Percentiles rank a stretch among this genome's conserved stretches.
These are phyloP conservation scores for Phytophthora kernoviae DNA, from an alignment of 352 stramenopile species.

Conservation along the genomic window DNA sequence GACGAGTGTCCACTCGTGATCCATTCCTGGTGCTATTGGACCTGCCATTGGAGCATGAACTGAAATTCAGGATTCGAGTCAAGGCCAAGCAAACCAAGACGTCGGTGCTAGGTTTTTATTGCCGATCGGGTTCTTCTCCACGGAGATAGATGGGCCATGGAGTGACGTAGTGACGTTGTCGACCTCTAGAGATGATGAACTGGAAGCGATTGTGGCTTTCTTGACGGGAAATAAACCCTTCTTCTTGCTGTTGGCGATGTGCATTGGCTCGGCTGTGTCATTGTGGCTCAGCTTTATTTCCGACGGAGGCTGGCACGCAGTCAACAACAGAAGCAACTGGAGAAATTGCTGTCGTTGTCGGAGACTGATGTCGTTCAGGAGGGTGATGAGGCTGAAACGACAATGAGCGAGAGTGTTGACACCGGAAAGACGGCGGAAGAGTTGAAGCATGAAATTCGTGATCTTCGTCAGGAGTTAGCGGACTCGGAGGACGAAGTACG, in stretches of 20 bases:
- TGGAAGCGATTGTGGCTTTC: slow-evolving; percentile 58
- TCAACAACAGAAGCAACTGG: slow-evolving; percentile 15
- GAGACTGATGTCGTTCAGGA: slow-evolving; percentile 1
- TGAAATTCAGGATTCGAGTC: slow-evolving; percentile 65
- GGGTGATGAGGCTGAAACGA: background rate
- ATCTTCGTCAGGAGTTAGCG: slow-evolving; percentile 76
- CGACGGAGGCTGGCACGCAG: slow-evolving; percentile 12
- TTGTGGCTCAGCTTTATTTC: slow-evolving; percentile 47
- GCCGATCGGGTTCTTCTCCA: slow-evolving; percentile 42
- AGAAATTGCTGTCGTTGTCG: slow-evolving; percentile 10
- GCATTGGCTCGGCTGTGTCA: slow-evolving; percentile 52
- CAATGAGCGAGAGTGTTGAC: slow-evolving; percentile 3
- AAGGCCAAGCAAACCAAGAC: slow-evolving; percentile 39
- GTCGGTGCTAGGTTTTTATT: slow-evolving; percentile 31
- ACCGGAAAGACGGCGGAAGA: slow-evolving; percentile 20
- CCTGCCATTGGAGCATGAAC: slow-evolving; percentile 56
- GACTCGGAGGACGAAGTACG: slow-evolving; percentile 79
- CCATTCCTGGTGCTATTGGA: slow-evolving; percentile 62
- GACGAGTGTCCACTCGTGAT: slow-evolving; percentile 43
- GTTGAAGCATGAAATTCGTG: slow-evolving; percentile 61
- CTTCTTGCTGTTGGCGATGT: slow-evolving; percentile 45
- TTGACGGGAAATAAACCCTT: slow-evolving; percentile 58
- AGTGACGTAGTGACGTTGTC: slow-evolving; percentile 51
- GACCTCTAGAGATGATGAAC: slow-evolving; percentile 47
- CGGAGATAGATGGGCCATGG: slow-evolving; percentile 63